Conservation (phyloP, 306 rosid species). For the Acmispon strigosus region DNA sequence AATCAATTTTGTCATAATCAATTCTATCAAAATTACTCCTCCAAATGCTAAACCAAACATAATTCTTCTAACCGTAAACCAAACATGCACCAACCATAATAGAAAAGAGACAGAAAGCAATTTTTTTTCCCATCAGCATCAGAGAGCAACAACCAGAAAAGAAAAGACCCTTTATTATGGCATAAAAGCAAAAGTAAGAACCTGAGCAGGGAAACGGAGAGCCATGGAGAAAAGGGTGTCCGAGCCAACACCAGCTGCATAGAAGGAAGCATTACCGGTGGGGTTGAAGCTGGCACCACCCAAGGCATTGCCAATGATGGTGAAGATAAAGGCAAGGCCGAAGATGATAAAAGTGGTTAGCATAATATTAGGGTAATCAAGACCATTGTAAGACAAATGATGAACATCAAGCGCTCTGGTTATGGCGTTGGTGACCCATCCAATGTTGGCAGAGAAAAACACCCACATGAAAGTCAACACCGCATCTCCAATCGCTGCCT, state of each 20-base stretch:
- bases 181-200: neutral
- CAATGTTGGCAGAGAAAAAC: conserved; percentile 50
- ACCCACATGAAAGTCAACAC: conserved; percentile 63
- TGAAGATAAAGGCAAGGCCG: conserved; percentile 44
- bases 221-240: conserved; percentile 85
- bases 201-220: conserved; percentile 93
- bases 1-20: too few relatives aligned
- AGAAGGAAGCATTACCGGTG: conserved; percentile 67
- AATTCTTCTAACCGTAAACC: too few relatives aligned
- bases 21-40: too few relatives aligned
- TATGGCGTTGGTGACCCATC: conserved; percentile 34
- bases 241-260: conserved; percentile 68
- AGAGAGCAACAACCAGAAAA: too few relatives aligned
- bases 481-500: conserved; percentile 63
- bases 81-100: neutral
- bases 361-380: conserved; percentile 29
- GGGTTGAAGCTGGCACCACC: conserved; percentile 96
- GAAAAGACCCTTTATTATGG: neutral
- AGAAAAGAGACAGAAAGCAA: neutral
- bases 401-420: conserved; percentile 29
- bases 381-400: conserved; percentile 15
- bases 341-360: conserved; percentile 54
- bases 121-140: too few relatives aligned
- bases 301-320: conserved; percentile 45
- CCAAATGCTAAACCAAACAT: too few relatives aligned